Evolutionary conservation across 2,329 filamentous ascomycete genomes (phyloP).

Genomic region (Penicillium sp.): DNA sequence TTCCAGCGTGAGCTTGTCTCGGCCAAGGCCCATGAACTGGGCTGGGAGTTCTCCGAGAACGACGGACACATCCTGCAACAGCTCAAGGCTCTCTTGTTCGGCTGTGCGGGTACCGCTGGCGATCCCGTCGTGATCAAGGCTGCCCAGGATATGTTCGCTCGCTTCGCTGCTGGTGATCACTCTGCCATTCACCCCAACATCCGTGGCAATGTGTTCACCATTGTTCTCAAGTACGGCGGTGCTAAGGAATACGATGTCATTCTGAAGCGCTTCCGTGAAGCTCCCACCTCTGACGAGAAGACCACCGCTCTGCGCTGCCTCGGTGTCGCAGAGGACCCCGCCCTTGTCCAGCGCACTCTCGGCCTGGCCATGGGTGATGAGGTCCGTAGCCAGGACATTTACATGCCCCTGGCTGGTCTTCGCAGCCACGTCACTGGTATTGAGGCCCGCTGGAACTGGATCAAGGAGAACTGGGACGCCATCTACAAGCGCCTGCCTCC

Average conservation of each 20-base stretch:
- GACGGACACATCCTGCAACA: slow-evolving; percentile 90
- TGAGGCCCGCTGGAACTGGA: slow-evolving; percentile 72
- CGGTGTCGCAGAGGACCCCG: slow-evolving; percentile 69
- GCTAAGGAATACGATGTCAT: slow-evolving; percentile 79
- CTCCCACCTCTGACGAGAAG: slow-evolving; percentile 76
- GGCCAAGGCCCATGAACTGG: slow-evolving; percentile 74
- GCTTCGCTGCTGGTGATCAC: slow-evolving; percentile 72
- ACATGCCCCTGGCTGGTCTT: slow-evolving; percentile 76
- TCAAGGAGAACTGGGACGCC: slow-evolving; percentile 82
- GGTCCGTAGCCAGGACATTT: slow-evolving; percentile 91
- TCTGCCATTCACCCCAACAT: slow-evolving; percentile 87
- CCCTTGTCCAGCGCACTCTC: slow-evolving; percentile 76
- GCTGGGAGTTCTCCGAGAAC: slow-evolving; percentile 77
- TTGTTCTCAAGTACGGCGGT: slow-evolving; percentile 76
- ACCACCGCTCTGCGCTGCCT: slow-evolving; percentile 83
- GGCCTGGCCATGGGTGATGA: slow-evolving; percentile 68
- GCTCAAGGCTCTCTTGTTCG: slow-evolving; percentile 89
- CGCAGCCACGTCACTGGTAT: slow-evolving; percentile 72
- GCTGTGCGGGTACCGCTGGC: slow-evolving; percentile 70
- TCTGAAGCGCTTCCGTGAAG: slow-evolving; percentile 67
- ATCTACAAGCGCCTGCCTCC: slow-evolving; percentile 76
- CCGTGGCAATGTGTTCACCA: slow-evolving; percentile 76
- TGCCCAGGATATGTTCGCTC: slow-evolving; percentile 83
- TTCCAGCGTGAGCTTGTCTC: slow-evolving; percentile 76
- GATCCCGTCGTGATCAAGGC: slow-evolving; percentile 73